Conservation (phyloP, 805 yeast species). For the Monosporozyma yasuniensis region DNA sequence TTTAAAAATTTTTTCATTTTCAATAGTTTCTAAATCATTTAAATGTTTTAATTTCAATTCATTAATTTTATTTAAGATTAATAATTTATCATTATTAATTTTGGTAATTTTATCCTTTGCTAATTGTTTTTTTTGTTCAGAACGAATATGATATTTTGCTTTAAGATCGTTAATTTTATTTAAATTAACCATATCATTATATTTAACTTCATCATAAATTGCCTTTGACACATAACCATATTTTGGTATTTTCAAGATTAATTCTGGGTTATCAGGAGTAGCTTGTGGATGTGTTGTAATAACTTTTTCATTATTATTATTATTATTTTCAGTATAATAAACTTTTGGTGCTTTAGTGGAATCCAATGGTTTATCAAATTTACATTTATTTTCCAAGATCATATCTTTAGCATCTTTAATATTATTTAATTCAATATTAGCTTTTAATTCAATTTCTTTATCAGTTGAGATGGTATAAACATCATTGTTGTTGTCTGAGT, state of each 20-base stretch:
- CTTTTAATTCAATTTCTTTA: background rate
- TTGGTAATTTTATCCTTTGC: constrained; percentile 14
- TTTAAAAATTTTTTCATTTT: constrained; percentile 15
- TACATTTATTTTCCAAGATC: constrained; percentile 1
- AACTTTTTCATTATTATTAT: background rate
- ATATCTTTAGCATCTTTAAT: constrained; percentile 8
- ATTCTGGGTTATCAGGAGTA: constrained; percentile 26
- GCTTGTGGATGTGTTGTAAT: constrained; percentile 10
- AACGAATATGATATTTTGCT: constrained; percentile 10
- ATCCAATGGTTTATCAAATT: constrained; percentile 10
- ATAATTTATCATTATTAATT: constrained; percentile 17
- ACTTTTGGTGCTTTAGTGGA: constrained; percentile 12
- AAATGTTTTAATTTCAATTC: constrained; percentile 17
- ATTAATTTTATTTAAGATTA: constrained; percentile 15
- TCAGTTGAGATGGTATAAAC: background rate
- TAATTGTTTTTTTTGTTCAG: constrained; percentile 14
- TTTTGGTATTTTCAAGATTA: constrained; percentile 18
- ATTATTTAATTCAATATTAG: constrained; percentile 1
- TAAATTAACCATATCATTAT: constrained; percentile 16
- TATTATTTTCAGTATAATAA: constrained; percentile 2
- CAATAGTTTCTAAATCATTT: constrained; percentile 20
- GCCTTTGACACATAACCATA: constrained; percentile 24
- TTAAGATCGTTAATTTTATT: constrained; percentile 14
- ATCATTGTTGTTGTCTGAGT: background rate
- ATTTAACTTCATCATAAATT: constrained; percentile 21